These are phyloP conservation scores for Pythium angustatum DNA, from an alignment of 352 stramenopile species.

Conservation along the genomic window DNA sequence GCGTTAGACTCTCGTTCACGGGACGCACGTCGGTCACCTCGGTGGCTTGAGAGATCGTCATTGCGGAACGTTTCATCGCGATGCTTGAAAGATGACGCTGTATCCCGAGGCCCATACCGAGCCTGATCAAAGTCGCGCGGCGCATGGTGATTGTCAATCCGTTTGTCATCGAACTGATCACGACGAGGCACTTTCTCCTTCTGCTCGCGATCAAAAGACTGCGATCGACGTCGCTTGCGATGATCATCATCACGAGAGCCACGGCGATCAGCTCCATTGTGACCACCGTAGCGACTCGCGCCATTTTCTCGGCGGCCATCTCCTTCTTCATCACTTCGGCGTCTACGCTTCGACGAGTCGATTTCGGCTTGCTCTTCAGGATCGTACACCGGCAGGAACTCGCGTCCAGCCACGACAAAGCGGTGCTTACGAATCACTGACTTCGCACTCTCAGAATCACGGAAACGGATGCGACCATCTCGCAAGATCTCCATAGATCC, in stretches of 20 bases:
- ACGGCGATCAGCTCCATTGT: constrained; percentile 8
- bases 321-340: constrained; percentile 17
- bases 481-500: constrained; percentile 46
- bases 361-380: constrained; percentile 59
- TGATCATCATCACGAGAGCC: constrained; percentile 15
- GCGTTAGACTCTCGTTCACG: background rate
- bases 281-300: constrained; percentile 5
- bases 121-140: constrained; percentile 21
- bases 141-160: background rate
- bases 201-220: constrained; percentile 13
- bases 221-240: constrained; percentile 21
- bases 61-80: background rate
- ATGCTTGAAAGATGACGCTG: background rate
- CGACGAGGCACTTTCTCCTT: constrained; percentile 16
- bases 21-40: constrained; percentile 1
- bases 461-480: constrained; percentile 57
- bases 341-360: constrained; percentile 39
- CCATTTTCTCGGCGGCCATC: constrained; percentile 3
- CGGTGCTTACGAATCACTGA: constrained; percentile 49
- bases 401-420: constrained; percentile 45
- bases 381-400: constrained; percentile 72
- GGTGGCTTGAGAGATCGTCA: background rate
- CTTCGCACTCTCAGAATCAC: constrained; percentile 55
- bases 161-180: background rate
- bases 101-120: constrained; percentile 12